Evolutionary conservation across 805 yeast species (phyloP), one percentile per base, ranked within the genome.

Genomic region (Sugiyamaella mastotermitis): DNA sequence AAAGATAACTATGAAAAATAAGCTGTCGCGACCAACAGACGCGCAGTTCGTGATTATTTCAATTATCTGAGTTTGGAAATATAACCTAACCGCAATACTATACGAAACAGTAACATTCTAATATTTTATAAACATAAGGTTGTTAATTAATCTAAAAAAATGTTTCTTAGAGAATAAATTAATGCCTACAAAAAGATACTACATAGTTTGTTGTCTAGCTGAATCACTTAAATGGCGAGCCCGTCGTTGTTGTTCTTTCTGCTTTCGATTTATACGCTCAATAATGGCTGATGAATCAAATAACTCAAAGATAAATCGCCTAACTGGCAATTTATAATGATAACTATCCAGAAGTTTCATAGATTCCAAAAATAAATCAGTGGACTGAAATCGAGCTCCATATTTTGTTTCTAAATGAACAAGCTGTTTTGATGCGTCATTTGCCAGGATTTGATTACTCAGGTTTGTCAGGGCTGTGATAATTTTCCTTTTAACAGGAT

Each of bases 231-330:
- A 17, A 27, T 27, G 30, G 14, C 30, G 30, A 27, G 33, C 23
- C 21, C 33, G 21, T 15, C 47, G 40, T 10, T 48, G 40, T 26
- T 35, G 44, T 27, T 51, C 53, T 30, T 46, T 37, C 31, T 46
- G 46, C 37, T 42, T 33, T 9, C 47, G 33, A 1, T 75, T 65
- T 35, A 78, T 47, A 9, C 58, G 58, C 42, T 78, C 84, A 54
- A 81, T 59, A 31, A 77, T 62, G 22, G 64, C 64, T 9, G 70
- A 64, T 46, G 72, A 71, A 38, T 74, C 72, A 47, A 83, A 74
- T 37, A 82, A 61, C 30, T 79, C 88, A 50, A 80, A 71, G 11
- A 86, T 62, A 51, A 78, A 80, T 46, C 75, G 68, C 25, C 94
- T 63, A 14, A 75, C 76, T 3, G 74, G 73, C 37, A 73, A 76